Percentiles rank a stretch among this genome's conserved stretches.
Evolutionary conservation across 441 rosid genomes (phyloP).

Genomic region (Gossypium armourianum): DNA sequence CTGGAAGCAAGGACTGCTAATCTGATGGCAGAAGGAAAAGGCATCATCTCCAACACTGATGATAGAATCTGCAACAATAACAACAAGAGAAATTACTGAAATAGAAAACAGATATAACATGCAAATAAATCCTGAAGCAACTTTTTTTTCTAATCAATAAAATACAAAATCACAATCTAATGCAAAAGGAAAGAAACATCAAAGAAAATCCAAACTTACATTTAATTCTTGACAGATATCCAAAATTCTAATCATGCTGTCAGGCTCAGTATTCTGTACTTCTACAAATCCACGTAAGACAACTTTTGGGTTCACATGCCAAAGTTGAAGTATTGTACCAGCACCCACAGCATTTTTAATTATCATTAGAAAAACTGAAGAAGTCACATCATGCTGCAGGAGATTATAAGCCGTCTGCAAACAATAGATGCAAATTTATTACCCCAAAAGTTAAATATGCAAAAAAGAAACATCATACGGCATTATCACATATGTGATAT

Average conservation of each 20-base stretch:
- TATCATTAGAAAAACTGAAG: conserved; percentile 52
- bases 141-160: background rate
- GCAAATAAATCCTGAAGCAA: background rate
- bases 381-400: conserved; percentile 64
- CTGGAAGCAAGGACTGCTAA: conserved; percentile 73
- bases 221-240: conserved; percentile 76
- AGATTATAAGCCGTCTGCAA: conserved; percentile 82
- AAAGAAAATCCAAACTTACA: conserved; percentile 33
- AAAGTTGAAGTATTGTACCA: conserved; percentile 56
- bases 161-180: background rate
- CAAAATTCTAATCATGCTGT: conserved; percentile 45
- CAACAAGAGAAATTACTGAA: background rate
- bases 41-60: conserved; percentile 59
- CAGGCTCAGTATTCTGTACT: conserved; percentile 44
- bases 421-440: conserved; percentile 12
- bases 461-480: conserved; percentile 1
- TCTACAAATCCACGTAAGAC: conserved; percentile 65
- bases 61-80: conserved; percentile 49
- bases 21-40: conserved; percentile 54
- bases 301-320: conserved; percentile 66
- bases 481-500: background rate
- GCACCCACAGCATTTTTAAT: conserved; percentile 35
- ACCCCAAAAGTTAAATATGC: background rate
- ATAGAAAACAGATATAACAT: background rate
- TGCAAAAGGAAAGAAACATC: background rate